Evolutionary conservation across 345 rosid genomes (phyloP), one percentile per base, ranked within the genome.

Genomic region (Salix udensis): DNA sequence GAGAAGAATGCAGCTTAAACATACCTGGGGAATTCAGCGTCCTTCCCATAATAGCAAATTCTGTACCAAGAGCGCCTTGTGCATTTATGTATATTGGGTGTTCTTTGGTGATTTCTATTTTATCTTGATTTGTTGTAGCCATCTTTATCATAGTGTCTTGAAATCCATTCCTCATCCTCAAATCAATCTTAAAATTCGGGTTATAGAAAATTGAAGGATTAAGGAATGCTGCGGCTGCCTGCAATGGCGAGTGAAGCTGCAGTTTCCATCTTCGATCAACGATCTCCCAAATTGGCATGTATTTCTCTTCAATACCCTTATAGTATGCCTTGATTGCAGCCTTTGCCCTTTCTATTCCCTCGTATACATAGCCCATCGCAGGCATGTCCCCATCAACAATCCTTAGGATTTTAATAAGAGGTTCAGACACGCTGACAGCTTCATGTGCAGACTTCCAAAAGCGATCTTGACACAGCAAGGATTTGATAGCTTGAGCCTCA

Each of bases 21-120:
- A 61, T 82, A 89, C 93, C 91, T 72, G 93, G 90, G 67, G 85
- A 72, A 76, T 89, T 89, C 50, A 89, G 78, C n/a, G 86, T 84
- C 78, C 93, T 87, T 76, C 93, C 93, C 86, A 88, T 78, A 78
- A 88, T 77, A 9, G 93, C 90, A 83, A 89, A 87, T 53, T 88
- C 88, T 2, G 89, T 89, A 75, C 90, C 89, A 12, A 89, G 85
- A 52, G 91, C 91, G 31, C 91, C 93, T 61, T 86, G 88, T 13
- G 81, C 85, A 64, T 84, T 83, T 50, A 89, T 78, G 71, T 88
- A 89, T 39, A 67, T 46, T 0, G 91, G 91, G 82, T 86, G 88
- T 73, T 86, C 91, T 81, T 83, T 88, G 14, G 93, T 84, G 48
- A 89, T 85, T 64, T 88, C 87, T 13, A 75, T 55, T 72, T 75